Base-by-base conservation (phyloP, 192 early-diverging fungal species). In the Backusella liffmaniae region DNA sequence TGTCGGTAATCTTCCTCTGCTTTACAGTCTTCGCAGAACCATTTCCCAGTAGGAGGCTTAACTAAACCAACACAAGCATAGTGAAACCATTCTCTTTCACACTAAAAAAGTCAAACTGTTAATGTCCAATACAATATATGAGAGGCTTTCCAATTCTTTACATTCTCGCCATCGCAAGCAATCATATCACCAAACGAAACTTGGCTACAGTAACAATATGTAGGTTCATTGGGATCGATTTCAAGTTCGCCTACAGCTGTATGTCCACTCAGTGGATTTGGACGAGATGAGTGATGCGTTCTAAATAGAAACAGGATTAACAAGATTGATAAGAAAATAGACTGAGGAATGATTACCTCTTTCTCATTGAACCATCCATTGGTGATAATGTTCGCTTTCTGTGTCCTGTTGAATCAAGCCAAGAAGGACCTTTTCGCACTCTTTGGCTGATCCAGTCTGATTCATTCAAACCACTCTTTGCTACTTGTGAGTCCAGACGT, bases 111-210 rank as follows among this genome's bases (percentile, higher is more conserved):
- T 26, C 16, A 56, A 51, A 42, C 65, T n/a, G 44, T 68, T 66
- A 51, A 75, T 72, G 30, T 41, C 12, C 26, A 44, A 73, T 75
- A 5, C 70, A 65, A 49, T 49, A n/a, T 0, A n/a, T 44, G 42
- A 13, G 13, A 39, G 71, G 83, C 74, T 70, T 90, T 39, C 42
- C 42, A 44, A 10, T 23, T 21, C 7, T 8, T 90, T 79, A 79
- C 82, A 77, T 79, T 83, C 26, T 94, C 92, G 75, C 95, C 92
- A 79, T 91, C 91, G 69, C 90, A 91, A 8, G 90, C 95, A 73
- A 97, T 92, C 95, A 97, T 97, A 62, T 96, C 95, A 34, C 95
- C 95, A 77, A 86, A 97, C 10, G 92, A 94, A 18, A 96, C 92
- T 75, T 93, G 92, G 26, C 91, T 84, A 75, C 95, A 97, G 73